Conservation (phyloP, 768 basidiomycete species). For the Mycena vitilis region DNA sequence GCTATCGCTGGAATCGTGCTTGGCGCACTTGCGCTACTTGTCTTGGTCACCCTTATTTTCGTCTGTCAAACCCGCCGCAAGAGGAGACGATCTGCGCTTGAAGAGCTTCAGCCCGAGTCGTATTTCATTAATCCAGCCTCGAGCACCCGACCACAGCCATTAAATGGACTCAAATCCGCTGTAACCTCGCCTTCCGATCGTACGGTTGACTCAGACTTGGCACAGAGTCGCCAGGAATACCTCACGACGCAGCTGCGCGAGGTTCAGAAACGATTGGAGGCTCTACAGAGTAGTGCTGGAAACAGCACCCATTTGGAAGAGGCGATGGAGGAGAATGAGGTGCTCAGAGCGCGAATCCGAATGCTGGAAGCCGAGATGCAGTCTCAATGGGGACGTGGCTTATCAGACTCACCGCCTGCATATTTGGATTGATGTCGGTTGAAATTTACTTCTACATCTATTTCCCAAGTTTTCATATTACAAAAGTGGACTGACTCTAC, state of each 20-base stretch:
- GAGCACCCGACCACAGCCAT: not conserved
- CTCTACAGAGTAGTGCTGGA: not conserved
- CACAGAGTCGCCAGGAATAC: constrained; percentile 12
- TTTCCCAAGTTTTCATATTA: too few relatives aligned
- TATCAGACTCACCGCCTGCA: not conserved
- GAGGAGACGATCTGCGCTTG: not conserved
- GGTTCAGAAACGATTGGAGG: constrained; percentile 8
- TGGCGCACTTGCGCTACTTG: not conserved
- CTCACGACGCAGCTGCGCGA: constrained; percentile 1
- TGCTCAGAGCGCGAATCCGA: constrained; percentile 16
- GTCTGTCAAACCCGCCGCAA: not conserved
- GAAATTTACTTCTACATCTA: too few relatives aligned
- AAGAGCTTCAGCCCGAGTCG: not conserved
- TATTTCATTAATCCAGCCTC: not conserved
- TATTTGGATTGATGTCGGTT: constrained; percentile 6
- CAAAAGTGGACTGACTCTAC: too few relatives aligned
- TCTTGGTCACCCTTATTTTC: not conserved
- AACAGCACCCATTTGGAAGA: constrained; percentile 2
- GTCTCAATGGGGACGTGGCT: not conserved
- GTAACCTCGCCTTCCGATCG: too few relatives aligned
- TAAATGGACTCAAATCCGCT: not conserved
- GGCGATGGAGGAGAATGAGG: constrained; percentile 24
- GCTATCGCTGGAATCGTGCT: constrained; percentile 2
- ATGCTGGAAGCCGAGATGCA: constrained; percentile 20
- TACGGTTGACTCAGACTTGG: not conserved